Evolutionary conservation across 2,329 filamentous ascomycete genomes (phyloP).

Genomic region (Eurotiales sp.): DNA sequence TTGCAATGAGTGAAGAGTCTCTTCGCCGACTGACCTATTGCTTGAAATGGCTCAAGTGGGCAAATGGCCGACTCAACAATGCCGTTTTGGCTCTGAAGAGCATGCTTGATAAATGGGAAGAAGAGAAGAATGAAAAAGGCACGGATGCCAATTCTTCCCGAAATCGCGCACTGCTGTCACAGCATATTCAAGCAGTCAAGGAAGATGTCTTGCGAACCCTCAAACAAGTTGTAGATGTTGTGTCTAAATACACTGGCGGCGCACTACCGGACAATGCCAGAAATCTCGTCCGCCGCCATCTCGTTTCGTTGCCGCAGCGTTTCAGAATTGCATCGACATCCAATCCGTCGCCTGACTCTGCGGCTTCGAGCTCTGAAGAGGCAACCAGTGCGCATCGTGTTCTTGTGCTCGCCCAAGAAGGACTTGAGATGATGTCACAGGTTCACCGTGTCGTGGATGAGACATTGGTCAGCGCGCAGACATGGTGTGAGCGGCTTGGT

Average conservation of each 20-base stretch:
- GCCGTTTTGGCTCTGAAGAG: conserved; percentile 70
- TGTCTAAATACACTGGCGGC: conserved; percentile 87
- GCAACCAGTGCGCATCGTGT: conserved; percentile 67
- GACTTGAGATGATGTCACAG: conserved; percentile 89
- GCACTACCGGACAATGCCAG: conserved; percentile 86
- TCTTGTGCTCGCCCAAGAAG: conserved; percentile 81
- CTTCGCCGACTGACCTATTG: conserved; percentile 81
- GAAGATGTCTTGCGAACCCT: conserved; percentile 40
- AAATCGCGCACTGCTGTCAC: conserved; percentile 51
- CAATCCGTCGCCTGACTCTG: conserved; percentile 30
- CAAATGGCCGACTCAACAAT: conserved; percentile 74
- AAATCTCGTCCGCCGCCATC: conserved; percentile 74
- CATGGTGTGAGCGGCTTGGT: conserved; percentile 80
- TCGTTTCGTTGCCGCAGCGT: conserved; percentile 78
- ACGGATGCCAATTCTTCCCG: conserved; percentile 26
- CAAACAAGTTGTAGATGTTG: conserved; percentile 75
- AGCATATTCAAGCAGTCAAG: conserved; percentile 20
- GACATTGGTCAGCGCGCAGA: conserved; percentile 84
- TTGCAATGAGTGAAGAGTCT: conserved; percentile 87
- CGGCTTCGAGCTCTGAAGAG: conserved; percentile 40
- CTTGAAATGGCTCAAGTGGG: conserved; percentile 72
- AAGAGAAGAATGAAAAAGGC: conserved; percentile 32
- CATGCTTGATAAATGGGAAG: conserved; percentile 77
- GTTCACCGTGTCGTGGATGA: conserved; percentile 84
- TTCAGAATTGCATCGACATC: conserved; percentile 69